Base-by-base conservation (phyloP, 1,139 yeast genomes). In the Taphrina confusa region DNA sequence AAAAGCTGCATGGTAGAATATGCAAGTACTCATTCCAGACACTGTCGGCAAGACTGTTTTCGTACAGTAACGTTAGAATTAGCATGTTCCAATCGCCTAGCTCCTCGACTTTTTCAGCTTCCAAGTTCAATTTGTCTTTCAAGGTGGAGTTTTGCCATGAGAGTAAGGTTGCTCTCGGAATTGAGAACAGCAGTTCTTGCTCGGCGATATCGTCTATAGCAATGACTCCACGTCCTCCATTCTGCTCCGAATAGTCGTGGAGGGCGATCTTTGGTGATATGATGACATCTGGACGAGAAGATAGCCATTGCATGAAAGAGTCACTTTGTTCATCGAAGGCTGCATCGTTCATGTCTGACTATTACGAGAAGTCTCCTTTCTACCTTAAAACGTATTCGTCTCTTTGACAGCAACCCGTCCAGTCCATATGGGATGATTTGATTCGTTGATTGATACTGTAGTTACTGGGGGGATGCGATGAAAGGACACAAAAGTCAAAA, bases 161-260 rank as follows among this genome's bases (percentile, higher is more conserved):
- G 49, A 92, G 67, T 6, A 86, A 73, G 0, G 78, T 71, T 0
- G 72, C 68, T 61, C 89, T 74, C 0, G 97, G 95, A 22, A 92
- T 78, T 37, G 80, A 77, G 70, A 90, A 88, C 16, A 92, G 72
- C 0, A 75, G 75, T 64, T 87, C 95, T 30, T 70, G 76, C 62
- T 28, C 18, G 2, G 68, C 67, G 27, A 91, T 85, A 65, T 83
- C 83, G 33, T 80, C 80, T 0, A 68, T 63, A 0, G 97, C 95
- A 8, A 84, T 71, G 11, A 92, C 71, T 5, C 94, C 95, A 39
- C 97, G 78, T 14, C 97, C 97, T 71, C 87, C 90, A 50, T 78
- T 74, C 11, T 70, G 66, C 1, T 66, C 61, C 51, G 95, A 75
- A 51, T 81, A 76, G 71, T 91, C 96, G 1, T 75, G 77, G 5